Conservation (phyloP, 768 basidiomycete species). For the Mycena vulgaris region DNA sequence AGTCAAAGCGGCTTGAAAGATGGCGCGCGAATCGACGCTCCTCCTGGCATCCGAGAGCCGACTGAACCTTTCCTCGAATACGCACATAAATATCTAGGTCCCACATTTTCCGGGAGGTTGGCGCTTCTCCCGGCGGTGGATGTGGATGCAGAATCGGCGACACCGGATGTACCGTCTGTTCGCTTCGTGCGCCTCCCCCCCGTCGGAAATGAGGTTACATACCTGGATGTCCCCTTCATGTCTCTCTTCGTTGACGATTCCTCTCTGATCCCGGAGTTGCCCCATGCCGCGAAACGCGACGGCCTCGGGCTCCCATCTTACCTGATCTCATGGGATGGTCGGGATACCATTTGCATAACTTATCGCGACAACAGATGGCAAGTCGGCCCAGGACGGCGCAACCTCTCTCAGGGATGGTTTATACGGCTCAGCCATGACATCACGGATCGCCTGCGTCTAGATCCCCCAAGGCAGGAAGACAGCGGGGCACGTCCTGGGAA, state of each 20-base stretch:
- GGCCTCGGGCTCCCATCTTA: neutral
- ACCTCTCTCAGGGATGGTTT: neutral
- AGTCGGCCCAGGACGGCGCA: neutral
- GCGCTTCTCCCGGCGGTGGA: too few species aligned
- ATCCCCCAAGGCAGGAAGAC: too few species aligned
- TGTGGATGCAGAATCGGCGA: too few species aligned
- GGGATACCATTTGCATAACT: neutral
- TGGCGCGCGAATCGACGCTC: too few species aligned
- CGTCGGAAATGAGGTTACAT: too few species aligned
- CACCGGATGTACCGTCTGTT: too few species aligned
- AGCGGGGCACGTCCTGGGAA: too few species aligned
- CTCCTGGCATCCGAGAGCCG: neutral
- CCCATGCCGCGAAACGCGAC: neutral
- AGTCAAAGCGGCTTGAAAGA: too few species aligned
- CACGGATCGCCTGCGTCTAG: too few species aligned
- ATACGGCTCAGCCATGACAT: neutral
- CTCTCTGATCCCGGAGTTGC: neutral
- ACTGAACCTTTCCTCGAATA: neutral
- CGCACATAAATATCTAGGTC: neutral
- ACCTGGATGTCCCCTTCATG: too few species aligned
- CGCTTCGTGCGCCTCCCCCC: too few species aligned
- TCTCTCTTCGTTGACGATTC: neutral
- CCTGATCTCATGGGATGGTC: neutral
- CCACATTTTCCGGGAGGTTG: too few species aligned
- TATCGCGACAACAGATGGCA: neutral